A percentile compares a stretch with the other conserved stretches of the same genome.
phyloP scores from a whole-genome alignment of 2,329 filamentous ascomycete species.

The Colletotrichum sp. region DNA sequence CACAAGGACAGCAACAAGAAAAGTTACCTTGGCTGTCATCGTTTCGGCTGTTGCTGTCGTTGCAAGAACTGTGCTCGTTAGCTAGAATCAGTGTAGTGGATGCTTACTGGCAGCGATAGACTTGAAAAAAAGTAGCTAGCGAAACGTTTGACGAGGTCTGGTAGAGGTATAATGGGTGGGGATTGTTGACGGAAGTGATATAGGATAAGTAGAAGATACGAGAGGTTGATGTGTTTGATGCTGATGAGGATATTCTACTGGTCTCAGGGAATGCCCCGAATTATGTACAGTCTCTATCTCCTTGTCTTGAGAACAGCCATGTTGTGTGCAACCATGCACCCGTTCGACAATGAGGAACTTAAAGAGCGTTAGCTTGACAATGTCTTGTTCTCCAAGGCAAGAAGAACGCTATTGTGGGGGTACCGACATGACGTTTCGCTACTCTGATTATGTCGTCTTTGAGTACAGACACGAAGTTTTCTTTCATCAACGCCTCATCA shows the following conservation, averaged over 20 bases:
- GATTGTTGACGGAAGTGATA: neutral
- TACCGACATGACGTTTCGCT: neutral
- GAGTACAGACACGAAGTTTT: neutral
- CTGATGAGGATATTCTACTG: neutral
- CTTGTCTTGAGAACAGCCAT: neutral
- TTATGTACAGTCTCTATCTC: neutral
- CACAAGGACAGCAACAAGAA: neutral
- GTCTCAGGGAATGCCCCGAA: neutral
- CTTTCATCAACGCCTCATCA: neutral
- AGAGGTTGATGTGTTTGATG: neutral
- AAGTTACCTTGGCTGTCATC: neutral
- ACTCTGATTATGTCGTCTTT: neutral
- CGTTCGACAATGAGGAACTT: neutral
- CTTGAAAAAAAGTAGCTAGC: neutral
- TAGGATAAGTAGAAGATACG: neutral
- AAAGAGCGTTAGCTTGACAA: neutral
- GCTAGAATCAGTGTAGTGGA: neutral
- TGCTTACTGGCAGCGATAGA: neutral
- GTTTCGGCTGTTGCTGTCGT: neutral
- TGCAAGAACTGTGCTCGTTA: neutral
- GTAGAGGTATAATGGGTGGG: no score
- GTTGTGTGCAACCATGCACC: neutral
- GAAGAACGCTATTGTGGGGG: neutral
- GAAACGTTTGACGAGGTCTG: neutral
- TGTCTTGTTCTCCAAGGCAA: neutral